Evolutionary conservation across 2,329 filamentous ascomycete genomes (phyloP).

Genomic region (Verticillium nonalfalfae): DNA sequence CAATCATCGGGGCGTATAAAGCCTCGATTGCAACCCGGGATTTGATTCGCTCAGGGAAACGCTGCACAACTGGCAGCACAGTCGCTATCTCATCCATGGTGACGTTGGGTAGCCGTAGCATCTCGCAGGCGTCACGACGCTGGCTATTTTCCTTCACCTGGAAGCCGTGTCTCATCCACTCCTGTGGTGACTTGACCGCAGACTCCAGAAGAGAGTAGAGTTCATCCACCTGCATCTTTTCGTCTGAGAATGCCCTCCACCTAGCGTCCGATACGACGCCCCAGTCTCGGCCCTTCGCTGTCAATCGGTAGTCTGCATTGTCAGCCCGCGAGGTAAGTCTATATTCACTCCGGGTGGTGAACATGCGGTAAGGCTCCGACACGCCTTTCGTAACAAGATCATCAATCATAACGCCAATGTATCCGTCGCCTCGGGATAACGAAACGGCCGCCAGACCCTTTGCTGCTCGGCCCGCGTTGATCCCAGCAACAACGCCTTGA

Average conservation of each 20-base stretch:
- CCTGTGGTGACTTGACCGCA: conserved; percentile 50
- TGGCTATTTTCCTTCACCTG: conserved; percentile 58
- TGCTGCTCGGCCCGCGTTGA: conserved; percentile 84
- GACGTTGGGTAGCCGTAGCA: conserved; percentile 63
- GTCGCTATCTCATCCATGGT: conserved; percentile 50
- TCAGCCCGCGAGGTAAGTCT: conserved; percentile 88
- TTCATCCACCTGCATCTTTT: conserved; percentile 59
- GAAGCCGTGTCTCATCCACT: conserved; percentile 69
- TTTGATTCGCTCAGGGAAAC: conserved; percentile 53
- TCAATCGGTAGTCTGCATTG: conserved; percentile 87
- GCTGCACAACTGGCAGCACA: conserved; percentile 48
- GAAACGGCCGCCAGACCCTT: conserved; percentile 58
- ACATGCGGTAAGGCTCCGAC: conserved; percentile 96
- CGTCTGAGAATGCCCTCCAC: conserved; percentile 65
- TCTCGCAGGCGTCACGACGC: conserved; percentile 68
- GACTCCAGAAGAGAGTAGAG: conserved; percentile 55
- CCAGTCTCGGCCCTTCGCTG: conserved; percentile 65
- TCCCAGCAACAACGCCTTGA: conserved; percentile 86
- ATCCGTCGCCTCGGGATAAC: conserved; percentile 78
- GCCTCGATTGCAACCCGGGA: conserved; percentile 74
- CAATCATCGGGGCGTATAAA: conserved; percentile 80
- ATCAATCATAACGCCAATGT: conserved; percentile 98
- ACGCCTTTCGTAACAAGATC: conserved; percentile 96
- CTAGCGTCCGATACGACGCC: conserved; percentile 75
- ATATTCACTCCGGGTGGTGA: conserved; percentile 92